phyloP scores from a whole-genome alignment of 495 filamentous ascomycete genomes.

The Daldinia grandis region DNA sequence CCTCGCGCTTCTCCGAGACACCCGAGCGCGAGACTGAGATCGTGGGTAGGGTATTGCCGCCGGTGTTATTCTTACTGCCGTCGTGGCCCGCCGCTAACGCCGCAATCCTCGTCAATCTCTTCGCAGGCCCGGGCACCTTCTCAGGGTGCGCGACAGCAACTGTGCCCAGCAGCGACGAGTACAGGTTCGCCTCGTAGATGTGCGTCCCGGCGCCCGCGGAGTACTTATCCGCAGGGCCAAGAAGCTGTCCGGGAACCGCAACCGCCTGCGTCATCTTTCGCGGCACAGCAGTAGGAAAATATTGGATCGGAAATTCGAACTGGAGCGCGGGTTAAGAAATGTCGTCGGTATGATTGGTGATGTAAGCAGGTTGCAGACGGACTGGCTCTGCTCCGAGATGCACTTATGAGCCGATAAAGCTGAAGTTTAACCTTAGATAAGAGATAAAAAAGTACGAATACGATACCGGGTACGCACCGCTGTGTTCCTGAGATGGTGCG shows the following conservation, averaged over 20 bases:
- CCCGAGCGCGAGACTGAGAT: slow-evolving; percentile 51
- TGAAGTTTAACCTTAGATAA: not conserved
- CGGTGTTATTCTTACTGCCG: slow-evolving; percentile 9
- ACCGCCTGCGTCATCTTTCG: slow-evolving; percentile 38
- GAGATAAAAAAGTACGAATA: not conserved
- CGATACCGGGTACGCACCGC: not conserved
- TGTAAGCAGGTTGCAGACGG: slow-evolving; percentile 9
- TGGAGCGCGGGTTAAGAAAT: slow-evolving; percentile 2
- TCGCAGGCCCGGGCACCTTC: slow-evolving; percentile 64
- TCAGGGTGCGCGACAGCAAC: slow-evolving; percentile 59
- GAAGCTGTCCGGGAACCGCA: slow-evolving; percentile 77
- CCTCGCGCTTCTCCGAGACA: slow-evolving; percentile 64
- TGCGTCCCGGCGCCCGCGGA: slow-evolving; percentile 82
- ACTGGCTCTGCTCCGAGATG: slow-evolving; percentile 8
- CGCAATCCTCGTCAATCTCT: slow-evolving; percentile 64
- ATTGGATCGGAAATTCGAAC: not conserved
- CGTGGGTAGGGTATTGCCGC: slow-evolving; percentile 45
- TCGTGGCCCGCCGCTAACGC: slow-evolving; percentile 36
- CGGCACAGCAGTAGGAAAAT: not conserved
- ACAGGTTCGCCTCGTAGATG: slow-evolving; percentile 72
- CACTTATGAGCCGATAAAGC: not conserved
- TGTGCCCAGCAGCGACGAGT: slow-evolving; percentile 74
- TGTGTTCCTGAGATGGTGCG: slow-evolving; percentile 23
- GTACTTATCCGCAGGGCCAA: slow-evolving; percentile 72
- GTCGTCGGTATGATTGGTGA: slow-evolving; percentile 4